These are phyloP conservation scores for Ramalina peruviana DNA, from an alignment of 495 filamentous ascomycete genomes.

Conservation along the genomic window DNA sequence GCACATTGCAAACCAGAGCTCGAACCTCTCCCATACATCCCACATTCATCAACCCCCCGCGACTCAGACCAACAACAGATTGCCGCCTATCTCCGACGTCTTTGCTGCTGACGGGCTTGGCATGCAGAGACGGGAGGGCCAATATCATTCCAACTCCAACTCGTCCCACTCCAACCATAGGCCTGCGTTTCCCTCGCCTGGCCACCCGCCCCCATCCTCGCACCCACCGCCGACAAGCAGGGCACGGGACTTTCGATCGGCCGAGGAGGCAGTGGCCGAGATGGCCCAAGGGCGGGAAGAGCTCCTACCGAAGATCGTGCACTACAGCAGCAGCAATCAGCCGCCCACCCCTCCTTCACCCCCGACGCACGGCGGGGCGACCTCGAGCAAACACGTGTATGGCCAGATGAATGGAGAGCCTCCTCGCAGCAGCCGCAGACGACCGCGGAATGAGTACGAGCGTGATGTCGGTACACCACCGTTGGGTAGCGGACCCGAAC, in stretches of 20 bases:
- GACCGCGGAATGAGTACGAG: conserved; percentile 79
- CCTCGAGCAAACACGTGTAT: conserved; percentile 18
- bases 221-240: conserved; percentile 39
- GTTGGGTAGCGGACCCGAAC: conserved; percentile 43
- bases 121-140: conserved; percentile 29
- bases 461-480: conserved; percentile 66
- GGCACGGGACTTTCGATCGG: conserved; percentile 80
- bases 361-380: conserved; percentile 23
- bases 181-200: conserved; percentile 65
- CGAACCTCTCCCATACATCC: conserved; percentile 71
- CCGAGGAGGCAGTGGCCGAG: conserved; percentile 85
- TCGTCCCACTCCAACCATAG: conserved; percentile 58
- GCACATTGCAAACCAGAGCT: conserved; percentile 72
- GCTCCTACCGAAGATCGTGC: conserved; percentile 79
- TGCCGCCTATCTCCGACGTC: conserved; percentile 89
- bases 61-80: conserved; percentile 76
- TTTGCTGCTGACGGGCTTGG: conserved; percentile 74
- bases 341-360: conserved; percentile 91
- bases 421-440: conserved; percentile 39
- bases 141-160: conserved; percentile 37
- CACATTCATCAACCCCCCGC: conserved; percentile 89
- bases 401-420: conserved; percentile 19
- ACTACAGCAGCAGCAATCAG: conserved; percentile 81
- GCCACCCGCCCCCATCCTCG: conserved; percentile 38
- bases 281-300: conserved; percentile 85